Percentiles rank a stretch among this genome's conserved stretches.
Conservation (phyloP, 2,329 filamentous ascomycete genomes). For the Fusarium anthophilum region DNA sequence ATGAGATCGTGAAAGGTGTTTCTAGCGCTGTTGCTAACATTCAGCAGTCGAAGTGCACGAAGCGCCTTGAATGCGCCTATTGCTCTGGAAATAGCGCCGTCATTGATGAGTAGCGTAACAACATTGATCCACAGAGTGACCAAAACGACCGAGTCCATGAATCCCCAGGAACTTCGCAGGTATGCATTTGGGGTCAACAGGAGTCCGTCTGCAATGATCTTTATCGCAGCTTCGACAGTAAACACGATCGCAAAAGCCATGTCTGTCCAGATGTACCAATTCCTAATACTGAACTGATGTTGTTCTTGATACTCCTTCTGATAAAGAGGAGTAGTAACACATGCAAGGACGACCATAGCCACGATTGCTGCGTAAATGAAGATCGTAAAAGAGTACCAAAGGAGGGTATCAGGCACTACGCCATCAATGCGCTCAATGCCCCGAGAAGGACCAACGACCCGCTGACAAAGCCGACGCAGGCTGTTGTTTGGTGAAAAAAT, state of each 20-base stretch:
- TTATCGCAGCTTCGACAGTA: conserved; percentile 85
- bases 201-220: conserved; percentile 93
- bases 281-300: conserved; percentile 68
- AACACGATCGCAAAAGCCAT: conserved; percentile 90
- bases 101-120: conserved; percentile 79
- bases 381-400: conserved; percentile 94
- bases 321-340: conserved; percentile 92
- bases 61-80: conserved; percentile 98
- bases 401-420: conserved; percentile 83
- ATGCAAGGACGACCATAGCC: conserved; percentile 96
- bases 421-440: conserved; percentile 89
- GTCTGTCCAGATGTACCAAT: conserved; percentile 97
- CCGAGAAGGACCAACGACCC: conserved; percentile 88
- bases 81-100: conserved; percentile 86
- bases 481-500: conserved; percentile 83
- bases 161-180: conserved; percentile 94
- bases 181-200: conserved; percentile 98
- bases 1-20: conserved; percentile 98
- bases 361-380: conserved; percentile 95
- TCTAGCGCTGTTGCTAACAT: conserved; percentile 93
- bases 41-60: conserved; percentile 87
- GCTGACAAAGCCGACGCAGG: conserved; percentile 84
- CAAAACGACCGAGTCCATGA: conserved; percentile 92
- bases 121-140: conserved; percentile 97
- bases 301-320: conserved; percentile 84